Conservation (phyloP, 2,329 filamentous ascomycete genomes). For the Botrytis tulipae region DNA sequence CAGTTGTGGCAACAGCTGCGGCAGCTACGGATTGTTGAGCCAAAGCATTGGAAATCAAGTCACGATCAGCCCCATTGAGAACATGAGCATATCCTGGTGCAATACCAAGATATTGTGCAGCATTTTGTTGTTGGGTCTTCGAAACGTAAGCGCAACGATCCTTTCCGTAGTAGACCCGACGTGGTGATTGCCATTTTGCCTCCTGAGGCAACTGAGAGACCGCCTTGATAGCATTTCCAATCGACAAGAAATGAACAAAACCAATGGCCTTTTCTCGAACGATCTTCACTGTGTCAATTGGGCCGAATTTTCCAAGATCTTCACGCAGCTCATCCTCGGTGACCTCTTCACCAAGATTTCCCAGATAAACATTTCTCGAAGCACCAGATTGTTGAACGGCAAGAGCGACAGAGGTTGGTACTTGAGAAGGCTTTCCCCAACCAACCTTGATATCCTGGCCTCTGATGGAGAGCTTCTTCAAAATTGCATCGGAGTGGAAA, state of each 20-base stretch:
- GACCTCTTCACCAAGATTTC: conserved; percentile 87
- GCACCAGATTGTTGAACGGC: conserved; percentile 97
- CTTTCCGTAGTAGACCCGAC: conserved; percentile 97
- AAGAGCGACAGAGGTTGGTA: conserved; percentile 94
- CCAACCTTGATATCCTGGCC: conserved; percentile 99
- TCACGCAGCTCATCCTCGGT: conserved; percentile 90
- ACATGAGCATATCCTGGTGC: conserved; percentile 95
- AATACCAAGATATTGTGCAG: conserved; percentile 95
- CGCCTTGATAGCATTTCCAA: conserved; percentile 97
- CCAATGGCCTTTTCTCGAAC: conserved; percentile 97
- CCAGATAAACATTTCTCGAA: conserved; percentile 94
- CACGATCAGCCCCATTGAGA: conserved; percentile 90
- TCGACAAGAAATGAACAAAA: conserved; percentile 96
- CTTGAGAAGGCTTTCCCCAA: conserved; percentile 98
- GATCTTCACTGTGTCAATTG: conserved; percentile 96
- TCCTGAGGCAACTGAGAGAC: conserved; percentile 96
- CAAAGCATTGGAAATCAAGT: conserved; percentile 92
- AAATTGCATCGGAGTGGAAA: conserved; percentile 98
- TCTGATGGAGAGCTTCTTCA: conserved; percentile 99
- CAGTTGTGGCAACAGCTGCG: conserved; percentile 92
- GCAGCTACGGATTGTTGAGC: conserved; percentile 97
- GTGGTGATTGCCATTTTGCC: conserved; percentile 91
- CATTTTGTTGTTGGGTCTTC: conserved; percentile 99
- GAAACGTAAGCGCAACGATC: conserved; percentile 98
- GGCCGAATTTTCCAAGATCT: conserved; percentile 92